Evolutionary conservation across 2,329 filamentous ascomycete genomes (phyloP).

Genomic region (Colletotrichum coccodes): DNA sequence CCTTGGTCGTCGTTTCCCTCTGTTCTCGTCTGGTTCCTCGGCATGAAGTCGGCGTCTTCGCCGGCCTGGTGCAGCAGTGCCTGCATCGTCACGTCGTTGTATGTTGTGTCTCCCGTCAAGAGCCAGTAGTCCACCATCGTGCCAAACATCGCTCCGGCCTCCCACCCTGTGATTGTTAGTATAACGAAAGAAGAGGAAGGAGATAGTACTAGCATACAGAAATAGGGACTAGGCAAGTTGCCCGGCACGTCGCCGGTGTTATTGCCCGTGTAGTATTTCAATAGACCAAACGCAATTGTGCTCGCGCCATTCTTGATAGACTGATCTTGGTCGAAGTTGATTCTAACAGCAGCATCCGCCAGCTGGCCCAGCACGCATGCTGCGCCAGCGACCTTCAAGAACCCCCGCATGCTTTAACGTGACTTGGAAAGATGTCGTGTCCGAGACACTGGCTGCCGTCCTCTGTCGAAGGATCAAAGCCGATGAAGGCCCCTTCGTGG

Average conservation of each 20-base stretch:
- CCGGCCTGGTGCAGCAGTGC: constrained; percentile 71
- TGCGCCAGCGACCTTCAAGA: constrained; percentile 21
- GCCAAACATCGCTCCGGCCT: constrained; percentile 77
- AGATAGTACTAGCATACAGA: constrained; percentile 61
- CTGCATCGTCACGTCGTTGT: constrained; percentile 68
- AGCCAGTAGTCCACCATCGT: constrained; percentile 79
- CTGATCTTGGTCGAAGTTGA: constrained; percentile 28
- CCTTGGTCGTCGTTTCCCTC: constrained; percentile 81
- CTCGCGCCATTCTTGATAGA: constrained; percentile 50
- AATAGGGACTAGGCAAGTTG: constrained; percentile 70
- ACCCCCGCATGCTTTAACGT: constrained; percentile 7
- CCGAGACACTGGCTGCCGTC: not conserved
- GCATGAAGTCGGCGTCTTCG: constrained; percentile 72
- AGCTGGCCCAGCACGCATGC: constrained; percentile 27
- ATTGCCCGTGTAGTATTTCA: constrained; percentile 61
- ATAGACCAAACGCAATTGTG: constrained; percentile 48
- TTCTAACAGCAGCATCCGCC: constrained; percentile 7
- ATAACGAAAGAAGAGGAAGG: constrained; percentile 54
- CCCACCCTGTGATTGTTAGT: constrained; percentile 71
- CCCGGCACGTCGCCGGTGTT: constrained; percentile 67
- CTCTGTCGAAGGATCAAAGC: not conserved
- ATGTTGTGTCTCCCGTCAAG: constrained; percentile 72
- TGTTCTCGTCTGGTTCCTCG: constrained; percentile 69
- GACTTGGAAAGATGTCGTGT: not conserved
- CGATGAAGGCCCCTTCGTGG: not conserved